Base-by-base conservation (phyloP, 257 asterid genomes). In the Apocynum venetum region DNA sequence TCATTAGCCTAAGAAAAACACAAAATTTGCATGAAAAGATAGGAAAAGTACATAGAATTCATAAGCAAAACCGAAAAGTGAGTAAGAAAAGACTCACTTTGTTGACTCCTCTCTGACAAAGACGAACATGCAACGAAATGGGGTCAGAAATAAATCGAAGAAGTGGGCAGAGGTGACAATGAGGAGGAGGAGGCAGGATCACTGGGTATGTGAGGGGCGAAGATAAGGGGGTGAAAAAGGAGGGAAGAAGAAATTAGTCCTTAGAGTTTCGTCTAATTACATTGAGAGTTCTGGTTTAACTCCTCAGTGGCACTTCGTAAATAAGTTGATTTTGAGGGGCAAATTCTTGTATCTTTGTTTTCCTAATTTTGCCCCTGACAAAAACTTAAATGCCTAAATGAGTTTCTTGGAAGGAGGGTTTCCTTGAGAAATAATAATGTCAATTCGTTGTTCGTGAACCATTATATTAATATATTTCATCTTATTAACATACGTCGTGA, bases 361-460 rank as follows among this genome's bases (percentile, higher is more conserved):
- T 79, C 14, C 77, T 73, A 75, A 38, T 48, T 80, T 80, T 80
- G n/a, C 80, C 80, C 76, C 66, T 47, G 12, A 15, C 55, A 13
- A 14, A 67, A 35, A 19, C 10, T 60, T 20, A 6, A 13, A 61
- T 75, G 48, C 0, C 71, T 57, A 9, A 8, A 0, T 19, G 2
- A 2, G 10, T 6, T 14, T 31, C 8, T 31, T 31, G 20, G 11
- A 31, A 57, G 2, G 3, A 25, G 36, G 12, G 20, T 57, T 5
- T 57, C 3, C 35, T 4, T 57, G 3, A 8, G 0, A 15, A 53
- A 53, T 53, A 25, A 0, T 25, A 25, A 25, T 25, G 31, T 25
- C 0, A 25, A 25, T 25, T 25, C 31, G 31, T 25, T 25, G 31
- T 25, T 25, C 0, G 31, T 25, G 0, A 25, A 25, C 0, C 31